A percentile compares a stretch with the other conserved stretches of the same genome.
These are phyloP conservation scores for Nidularia sp. DNA, from an alignment of 768 basidiomycete genomes.

Conservation along the genomic window DNA sequence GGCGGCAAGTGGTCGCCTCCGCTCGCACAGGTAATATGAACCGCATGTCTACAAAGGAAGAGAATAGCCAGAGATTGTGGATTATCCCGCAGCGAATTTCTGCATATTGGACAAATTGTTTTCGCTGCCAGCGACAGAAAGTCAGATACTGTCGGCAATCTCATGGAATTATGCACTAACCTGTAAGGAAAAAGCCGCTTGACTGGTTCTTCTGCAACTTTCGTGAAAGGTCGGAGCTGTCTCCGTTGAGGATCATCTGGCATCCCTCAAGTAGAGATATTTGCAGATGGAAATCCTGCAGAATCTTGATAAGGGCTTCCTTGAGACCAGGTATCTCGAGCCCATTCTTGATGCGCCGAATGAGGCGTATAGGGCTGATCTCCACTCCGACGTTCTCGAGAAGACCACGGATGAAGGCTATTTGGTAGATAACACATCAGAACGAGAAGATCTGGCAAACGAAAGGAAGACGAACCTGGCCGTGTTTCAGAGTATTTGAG, in stretches of 20 bases:
- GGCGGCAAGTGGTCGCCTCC: conserved; percentile 60
- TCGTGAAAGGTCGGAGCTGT: conserved; percentile 69
- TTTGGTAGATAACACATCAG: conserved; percentile 1
- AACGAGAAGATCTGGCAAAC: background rate
- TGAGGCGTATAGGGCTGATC: conserved; percentile 91
- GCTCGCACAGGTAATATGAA: conserved; percentile 77
- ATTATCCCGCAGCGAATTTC: conserved; percentile 48
- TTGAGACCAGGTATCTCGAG: conserved; percentile 95
- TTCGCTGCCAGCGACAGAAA: conserved; percentile 53
- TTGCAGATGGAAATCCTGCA: conserved; percentile 95
- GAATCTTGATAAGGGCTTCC: conserved; percentile 91
- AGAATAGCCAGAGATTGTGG: conserved; percentile 63
- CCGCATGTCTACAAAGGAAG: conserved; percentile 86
- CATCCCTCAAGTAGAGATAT: conserved; percentile 92
- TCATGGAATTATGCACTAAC: conserved; percentile 55
- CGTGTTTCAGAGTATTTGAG: conserved; percentile 91
- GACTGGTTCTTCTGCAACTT: conserved; percentile 74
- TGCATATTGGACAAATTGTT: conserved; percentile 65
- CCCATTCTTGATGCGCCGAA: conserved; percentile 92
- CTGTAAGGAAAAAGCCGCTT: conserved; percentile 70
- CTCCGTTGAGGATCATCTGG: conserved; percentile 79
- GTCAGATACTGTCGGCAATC: no score
- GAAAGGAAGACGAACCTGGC: conserved; percentile 51
- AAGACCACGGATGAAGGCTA: conserved; percentile 91
- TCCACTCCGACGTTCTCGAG: conserved; percentile 96